Percentiles rank a stretch among this genome's conserved stretches.
These are phyloP conservation scores for Coleophoma crateriformis DNA, from an alignment of 2,329 filamentous ascomycete species.

Conservation along the genomic window DNA sequence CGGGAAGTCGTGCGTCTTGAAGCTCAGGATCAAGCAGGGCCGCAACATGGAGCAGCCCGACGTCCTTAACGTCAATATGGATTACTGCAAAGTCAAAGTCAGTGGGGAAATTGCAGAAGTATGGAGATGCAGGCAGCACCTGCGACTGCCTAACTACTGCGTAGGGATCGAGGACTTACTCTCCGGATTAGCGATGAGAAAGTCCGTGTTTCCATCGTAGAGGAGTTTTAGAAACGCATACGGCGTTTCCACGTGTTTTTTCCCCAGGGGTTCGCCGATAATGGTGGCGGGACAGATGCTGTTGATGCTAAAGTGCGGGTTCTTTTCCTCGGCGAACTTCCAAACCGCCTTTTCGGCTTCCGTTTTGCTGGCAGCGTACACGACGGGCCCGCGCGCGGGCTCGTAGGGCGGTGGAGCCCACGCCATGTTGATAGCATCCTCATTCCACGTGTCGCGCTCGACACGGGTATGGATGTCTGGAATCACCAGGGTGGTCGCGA, in stretches of 20 bases:
- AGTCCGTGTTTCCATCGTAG: constrained; percentile 14
- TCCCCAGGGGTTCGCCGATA: constrained; percentile 10
- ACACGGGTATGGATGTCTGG: constrained; percentile 15
- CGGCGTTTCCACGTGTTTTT: constrained; percentile 13
- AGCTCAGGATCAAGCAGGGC: constrained; percentile 18
- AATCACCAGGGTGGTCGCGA: constrained; percentile 16
- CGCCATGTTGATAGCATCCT: constrained; percentile 25
- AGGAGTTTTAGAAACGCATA: constrained; percentile 12
- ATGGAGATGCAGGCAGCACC: neutral
- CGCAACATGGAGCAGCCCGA: constrained; percentile 20
- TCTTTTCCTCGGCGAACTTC: constrained; percentile 30
- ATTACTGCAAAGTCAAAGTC: neutral
- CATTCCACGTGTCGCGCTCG: constrained; percentile 28
- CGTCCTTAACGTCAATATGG: constrained; percentile 16
- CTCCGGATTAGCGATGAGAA: constrained; percentile 4
- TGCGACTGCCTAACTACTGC: neutral
- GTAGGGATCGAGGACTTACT: constrained; percentile 1
- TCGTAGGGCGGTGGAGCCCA: constrained; percentile 31
- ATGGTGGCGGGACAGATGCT: constrained; percentile 14
- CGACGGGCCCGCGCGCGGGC: constrained; percentile 3
- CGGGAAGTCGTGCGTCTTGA: constrained; percentile 18
- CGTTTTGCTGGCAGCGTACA: constrained; percentile 34
- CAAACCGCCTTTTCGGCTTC: constrained; percentile 31
- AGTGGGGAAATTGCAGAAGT: no score
- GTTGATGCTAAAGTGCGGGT: constrained; percentile 22